These are phyloP conservation scores for Ophiostoma sp. DNA, from an alignment of 2,329 filamentous ascomycete species.

Conservation along the genomic window DNA sequence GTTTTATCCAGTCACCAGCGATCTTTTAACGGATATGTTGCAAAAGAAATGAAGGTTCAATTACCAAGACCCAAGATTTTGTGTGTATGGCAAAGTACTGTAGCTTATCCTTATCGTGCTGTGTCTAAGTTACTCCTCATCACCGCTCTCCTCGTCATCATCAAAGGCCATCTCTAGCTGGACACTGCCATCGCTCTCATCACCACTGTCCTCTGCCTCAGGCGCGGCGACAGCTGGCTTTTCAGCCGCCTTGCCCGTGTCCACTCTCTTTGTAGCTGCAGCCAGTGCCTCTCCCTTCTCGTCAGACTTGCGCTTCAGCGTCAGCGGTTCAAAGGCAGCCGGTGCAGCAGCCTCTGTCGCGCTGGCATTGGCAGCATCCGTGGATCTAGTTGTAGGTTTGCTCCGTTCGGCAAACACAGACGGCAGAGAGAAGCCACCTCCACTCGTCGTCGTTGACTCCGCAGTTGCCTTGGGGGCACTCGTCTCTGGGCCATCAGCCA, in stretches of 20 bases:
- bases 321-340: slow-evolving; percentile 28
- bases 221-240: slow-evolving; percentile 31
- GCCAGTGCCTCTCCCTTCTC: slow-evolving; percentile 40
- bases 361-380: slow-evolving; percentile 34
- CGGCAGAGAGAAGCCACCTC: slow-evolving; percentile 22
- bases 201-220: slow-evolving; percentile 42
- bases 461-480: background rate
- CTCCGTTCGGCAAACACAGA: slow-evolving; percentile 24
- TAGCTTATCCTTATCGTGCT: background rate
- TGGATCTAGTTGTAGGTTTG: slow-evolving; percentile 28
- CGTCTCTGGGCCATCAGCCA: slow-evolving; percentile 32
- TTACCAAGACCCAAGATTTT: background rate
- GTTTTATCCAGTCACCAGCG: background rate
- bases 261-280: slow-evolving; percentile 31
- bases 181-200: slow-evolving; percentile 54
- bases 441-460: background rate
- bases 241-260: slow-evolving; percentile 28
- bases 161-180: slow-evolving; percentile 62
- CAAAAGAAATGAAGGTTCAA: background rate
- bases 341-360: background rate
- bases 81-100: background rate
- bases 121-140: background rate
- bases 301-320: slow-evolving; percentile 48
- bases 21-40: no score
- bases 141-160: slow-evolving; percentile 46